Base-by-base conservation (phyloP, 768 basidiomycete species). In the Suillus decipiens region DNA sequence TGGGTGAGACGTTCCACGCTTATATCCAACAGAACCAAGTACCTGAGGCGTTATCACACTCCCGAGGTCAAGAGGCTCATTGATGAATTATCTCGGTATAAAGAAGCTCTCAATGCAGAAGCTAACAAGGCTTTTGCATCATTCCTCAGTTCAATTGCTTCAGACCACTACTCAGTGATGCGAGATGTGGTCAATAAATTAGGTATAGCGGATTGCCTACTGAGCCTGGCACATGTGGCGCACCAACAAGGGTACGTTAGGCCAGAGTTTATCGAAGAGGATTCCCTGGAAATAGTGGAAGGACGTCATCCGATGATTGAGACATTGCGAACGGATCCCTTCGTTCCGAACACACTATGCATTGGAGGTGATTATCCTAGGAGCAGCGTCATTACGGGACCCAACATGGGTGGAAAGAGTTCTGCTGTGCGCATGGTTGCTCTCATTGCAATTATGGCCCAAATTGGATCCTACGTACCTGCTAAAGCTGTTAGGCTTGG, bases 221-320 rank as follows among this genome's bases (percentile, higher is more conserved):
- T 90, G 62, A 93, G 93, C 69, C 81, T 99, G 15, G 91, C 95
- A 0, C 84, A 84, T 51, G 88, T 95, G 5, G 92, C 93, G 1
- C 78, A 90, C 42, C 86, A 86, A 63, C 82, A 84, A 14, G 88
- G 88, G 54, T 98, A 95, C 67, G 86, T 87, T 39, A 87, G 89
- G 53, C 96, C 96, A 1, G 76, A 81, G 64, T 91, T 97, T 69
- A 84, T 84, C 0, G 83, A 88, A 8, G 85, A 87, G 34, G 84
- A 88, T 55, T 73, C 73, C 31, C 78, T 98, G 14, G 88, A 92
- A 64, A 90, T 98, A 36, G 75, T 82, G 12, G 86, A 89, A n/a
- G 96, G 93, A 0, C 83, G 95, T 12, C 96, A 99, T 78, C 96
- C 96, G 0, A 94, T 99, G 86, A 86, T 96, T 17, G 96, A 97